phyloP scores from a whole-genome alignment of 208 protist genomes.

The Crithidia mellificae region DNA sequence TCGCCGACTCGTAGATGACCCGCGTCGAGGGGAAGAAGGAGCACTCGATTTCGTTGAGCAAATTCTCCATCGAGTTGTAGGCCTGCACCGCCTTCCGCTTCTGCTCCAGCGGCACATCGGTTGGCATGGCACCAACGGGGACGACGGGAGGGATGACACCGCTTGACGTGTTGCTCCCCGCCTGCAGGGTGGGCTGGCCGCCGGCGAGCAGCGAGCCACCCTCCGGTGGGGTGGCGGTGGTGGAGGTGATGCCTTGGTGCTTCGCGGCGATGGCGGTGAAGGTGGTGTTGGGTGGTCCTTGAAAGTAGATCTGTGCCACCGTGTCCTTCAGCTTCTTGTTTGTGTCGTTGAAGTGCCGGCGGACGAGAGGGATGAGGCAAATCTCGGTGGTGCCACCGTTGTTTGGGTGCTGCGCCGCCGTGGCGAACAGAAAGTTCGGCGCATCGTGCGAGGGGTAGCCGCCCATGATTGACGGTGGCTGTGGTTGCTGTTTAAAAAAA shows the following conservation, averaged over 20 bases:
- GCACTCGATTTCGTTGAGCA: constrained; percentile 56
- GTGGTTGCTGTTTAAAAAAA: too few relatives aligned
- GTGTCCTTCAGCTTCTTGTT: constrained; percentile 69
- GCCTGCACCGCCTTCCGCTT: constrained; percentile 23
- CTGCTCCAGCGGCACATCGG: constrained; percentile 11
- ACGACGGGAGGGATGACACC: neutral
- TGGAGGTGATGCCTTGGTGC: constrained; percentile 19
- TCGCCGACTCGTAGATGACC: constrained; percentile 34
- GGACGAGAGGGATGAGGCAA: constrained; percentile 76
- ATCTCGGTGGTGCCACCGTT: constrained; percentile 57
- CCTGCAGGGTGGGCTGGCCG: constrained; percentile 14
- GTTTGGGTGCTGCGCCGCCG: constrained; percentile 58
- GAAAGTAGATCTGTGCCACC: constrained; percentile 48
- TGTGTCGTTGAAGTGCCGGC: constrained; percentile 86
- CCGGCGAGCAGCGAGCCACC: neutral
- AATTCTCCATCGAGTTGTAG: constrained; percentile 51
- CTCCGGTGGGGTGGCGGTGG: constrained; percentile 5
- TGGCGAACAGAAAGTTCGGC: constrained; percentile 76
- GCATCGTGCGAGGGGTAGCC: constrained; percentile 88
- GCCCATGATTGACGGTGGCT: constrained; percentile 59
- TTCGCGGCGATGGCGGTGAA: constrained; percentile 29
- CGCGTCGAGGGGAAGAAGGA: constrained; percentile 45
- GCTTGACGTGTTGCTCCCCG: neutral
- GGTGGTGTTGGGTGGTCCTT: constrained; percentile 44
- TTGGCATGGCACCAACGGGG: neutral